These are phyloP conservation scores for Rhododendron vialii DNA, from an alignment of 148 eudicot genomes.

Conservation along the genomic window DNA sequence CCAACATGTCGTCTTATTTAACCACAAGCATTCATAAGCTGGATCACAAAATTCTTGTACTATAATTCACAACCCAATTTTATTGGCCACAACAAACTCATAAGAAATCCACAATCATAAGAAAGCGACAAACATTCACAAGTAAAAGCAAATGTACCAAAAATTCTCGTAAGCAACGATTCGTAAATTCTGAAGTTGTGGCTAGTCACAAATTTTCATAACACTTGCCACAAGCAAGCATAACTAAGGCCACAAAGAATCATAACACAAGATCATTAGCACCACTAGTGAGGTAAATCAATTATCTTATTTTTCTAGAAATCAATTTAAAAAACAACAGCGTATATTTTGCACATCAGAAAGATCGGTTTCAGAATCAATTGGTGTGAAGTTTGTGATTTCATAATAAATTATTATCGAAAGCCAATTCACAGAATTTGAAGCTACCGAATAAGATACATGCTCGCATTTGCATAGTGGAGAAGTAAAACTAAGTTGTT, in stretches of 20 bases:
- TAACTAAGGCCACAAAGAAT: background rate
- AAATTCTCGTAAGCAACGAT: background rate
- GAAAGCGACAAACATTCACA: background rate
- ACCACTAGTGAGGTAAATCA: background rate
- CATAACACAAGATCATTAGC: background rate
- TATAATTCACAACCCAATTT: background rate
- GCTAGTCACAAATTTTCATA: background rate
- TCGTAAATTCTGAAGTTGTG: background rate
- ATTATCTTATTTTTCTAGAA: background rate
- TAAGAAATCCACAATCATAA: background rate
- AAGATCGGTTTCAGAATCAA: background rate
- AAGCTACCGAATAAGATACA: too few species aligned
- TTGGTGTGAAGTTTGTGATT: background rate
- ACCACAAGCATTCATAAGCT: background rate
- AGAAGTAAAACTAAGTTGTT: background rate
- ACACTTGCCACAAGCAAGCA: background rate
- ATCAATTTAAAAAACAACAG: too few species aligned
- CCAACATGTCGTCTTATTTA: background rate
- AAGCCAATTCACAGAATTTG: background rate
- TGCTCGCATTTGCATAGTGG: background rate
- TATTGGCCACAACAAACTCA: background rate
- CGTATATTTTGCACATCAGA: background rate
- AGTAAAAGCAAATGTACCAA: background rate
- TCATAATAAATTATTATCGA: background rate
- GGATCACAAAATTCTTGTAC: background rate